Evolutionary conservation across 1,139 yeast species (phyloP).

Genomic region (Torulaspora globosa): DNA sequence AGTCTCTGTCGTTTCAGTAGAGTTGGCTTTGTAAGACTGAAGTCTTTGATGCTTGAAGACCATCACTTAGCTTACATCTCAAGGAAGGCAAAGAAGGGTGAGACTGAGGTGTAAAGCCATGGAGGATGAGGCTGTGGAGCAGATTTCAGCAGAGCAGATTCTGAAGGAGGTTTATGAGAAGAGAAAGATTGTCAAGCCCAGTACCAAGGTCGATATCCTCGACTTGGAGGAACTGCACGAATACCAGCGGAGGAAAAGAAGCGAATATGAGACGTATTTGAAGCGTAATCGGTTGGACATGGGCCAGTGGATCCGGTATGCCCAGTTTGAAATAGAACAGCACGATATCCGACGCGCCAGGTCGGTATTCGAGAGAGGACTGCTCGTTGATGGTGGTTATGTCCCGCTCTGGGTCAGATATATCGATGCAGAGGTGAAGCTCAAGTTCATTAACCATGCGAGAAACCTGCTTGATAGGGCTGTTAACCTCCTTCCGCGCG

Average conservation of each 20-base stretch:
- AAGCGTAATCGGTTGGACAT: conserved; percentile 75
- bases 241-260: conserved; percentile 68
- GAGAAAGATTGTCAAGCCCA: conserved; percentile 42
- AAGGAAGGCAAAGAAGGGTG: background rate
- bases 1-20: background rate
- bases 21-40: background rate
- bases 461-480: conserved; percentile 80
- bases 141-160: conserved; percentile 55
- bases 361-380: conserved; percentile 82
- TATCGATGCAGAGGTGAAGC: conserved; percentile 69
- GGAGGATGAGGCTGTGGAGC: conserved; percentile 25
- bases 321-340: conserved; percentile 79
- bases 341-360: conserved; percentile 76
- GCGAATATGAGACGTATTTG: conserved; percentile 80
- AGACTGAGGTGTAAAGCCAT: conserved; percentile 2
- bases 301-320: conserved; percentile 92
- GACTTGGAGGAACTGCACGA: conserved; percentile 80
- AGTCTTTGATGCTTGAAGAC: background rate
- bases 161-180: conserved; percentile 53
- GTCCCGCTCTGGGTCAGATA: conserved; percentile 86
- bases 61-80: background rate
- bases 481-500: conserved; percentile 65
- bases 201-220: conserved; percentile 53
- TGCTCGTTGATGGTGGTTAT: conserved; percentile 68
- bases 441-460: conserved; percentile 80